These are phyloP conservation scores for Monosporascus sp. DNA, from an alignment of 2,329 filamentous ascomycete species.

Conservation along the genomic window DNA sequence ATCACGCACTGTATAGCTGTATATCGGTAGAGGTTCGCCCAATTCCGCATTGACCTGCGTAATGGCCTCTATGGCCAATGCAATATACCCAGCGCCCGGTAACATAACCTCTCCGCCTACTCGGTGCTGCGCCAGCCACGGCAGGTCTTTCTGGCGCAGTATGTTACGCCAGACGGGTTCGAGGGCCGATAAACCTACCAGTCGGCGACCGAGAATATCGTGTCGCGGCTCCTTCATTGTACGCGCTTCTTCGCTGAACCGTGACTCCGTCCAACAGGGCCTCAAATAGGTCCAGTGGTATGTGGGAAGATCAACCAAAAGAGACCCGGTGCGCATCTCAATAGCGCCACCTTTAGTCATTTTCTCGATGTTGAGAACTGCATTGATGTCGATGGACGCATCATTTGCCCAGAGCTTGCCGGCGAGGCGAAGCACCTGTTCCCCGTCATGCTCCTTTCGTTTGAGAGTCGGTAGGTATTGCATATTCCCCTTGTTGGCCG, in stretches of 20 bases:
- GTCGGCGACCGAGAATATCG: slow-evolving; percentile 1
- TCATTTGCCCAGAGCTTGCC: not conserved
- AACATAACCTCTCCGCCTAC: too few species aligned
- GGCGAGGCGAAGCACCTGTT: not conserved
- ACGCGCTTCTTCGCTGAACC: not conserved
- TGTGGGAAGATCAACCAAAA: not conserved
- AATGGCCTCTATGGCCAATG: too few species aligned
- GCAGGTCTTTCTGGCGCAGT: not conserved
- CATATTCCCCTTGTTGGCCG: not conserved
- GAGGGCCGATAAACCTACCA: not conserved
- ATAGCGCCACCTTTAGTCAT: not conserved
- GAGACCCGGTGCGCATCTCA: not conserved
- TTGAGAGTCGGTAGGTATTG: not conserved
- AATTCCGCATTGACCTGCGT: too few species aligned
- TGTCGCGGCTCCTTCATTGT: not conserved
- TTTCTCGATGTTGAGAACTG: not conserved
- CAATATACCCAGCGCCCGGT: too few species aligned
- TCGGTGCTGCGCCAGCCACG: slow-evolving; percentile 1
- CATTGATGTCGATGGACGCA: not conserved
- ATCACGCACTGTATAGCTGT: not conserved
- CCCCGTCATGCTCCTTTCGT: not conserved
- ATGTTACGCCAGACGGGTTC: slow-evolving; percentile 1
- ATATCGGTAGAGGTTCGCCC: not conserved
- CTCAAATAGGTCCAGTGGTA: slow-evolving; percentile 1
- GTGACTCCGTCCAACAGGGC: not conserved